Conservation (phyloP, 2,329 filamentous ascomycete species). For the Acarospora socialis region DNA sequence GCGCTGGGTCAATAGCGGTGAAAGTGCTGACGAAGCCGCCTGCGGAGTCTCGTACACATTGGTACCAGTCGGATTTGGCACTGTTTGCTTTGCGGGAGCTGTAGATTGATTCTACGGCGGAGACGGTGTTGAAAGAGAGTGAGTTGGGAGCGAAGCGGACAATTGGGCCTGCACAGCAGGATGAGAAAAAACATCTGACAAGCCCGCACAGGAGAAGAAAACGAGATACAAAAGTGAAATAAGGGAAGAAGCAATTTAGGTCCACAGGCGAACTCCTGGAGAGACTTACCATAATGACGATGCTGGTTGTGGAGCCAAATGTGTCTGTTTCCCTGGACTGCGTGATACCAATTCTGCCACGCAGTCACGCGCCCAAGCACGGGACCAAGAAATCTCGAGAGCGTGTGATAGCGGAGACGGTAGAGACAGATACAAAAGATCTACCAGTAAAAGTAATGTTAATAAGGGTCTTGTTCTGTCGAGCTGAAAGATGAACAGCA, state of each 20-base stretch:
- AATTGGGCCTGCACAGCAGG: slow-evolving; percentile 3
- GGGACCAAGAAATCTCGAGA: slow-evolving; percentile 5
- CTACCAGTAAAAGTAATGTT: too few relatives aligned
- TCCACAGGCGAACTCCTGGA: background rate
- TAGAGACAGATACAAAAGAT: too few relatives aligned
- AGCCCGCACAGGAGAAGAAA: too few relatives aligned
- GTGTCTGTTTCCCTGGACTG: slow-evolving; percentile 4
- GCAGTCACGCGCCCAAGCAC: slow-evolving; percentile 2
- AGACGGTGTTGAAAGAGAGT: slow-evolving; percentile 5
- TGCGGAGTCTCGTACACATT: too few relatives aligned
- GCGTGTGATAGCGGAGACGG: slow-evolving; percentile 4
- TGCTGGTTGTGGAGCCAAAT: slow-evolving; percentile 3
- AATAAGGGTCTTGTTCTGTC: too few relatives aligned
- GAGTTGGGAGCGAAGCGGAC: slow-evolving; percentile 7
- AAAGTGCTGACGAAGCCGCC: too few relatives aligned
- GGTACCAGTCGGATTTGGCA: slow-evolving; percentile 5
- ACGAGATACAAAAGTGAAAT: too few relatives aligned
- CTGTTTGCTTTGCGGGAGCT: slow-evolving; percentile 4
- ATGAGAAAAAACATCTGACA: too few relatives aligned
- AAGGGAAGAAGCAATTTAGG: background rate
- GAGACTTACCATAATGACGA: slow-evolving; percentile 2
- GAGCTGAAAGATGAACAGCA: too few relatives aligned
- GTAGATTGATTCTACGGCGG: slow-evolving; percentile 4
- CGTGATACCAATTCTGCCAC: slow-evolving; percentile 6
- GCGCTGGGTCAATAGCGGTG: slow-evolving; percentile 1